phyloP scores from a whole-genome alignment of 106 monocot genomes.

The Triglochin maritima region DNA sequence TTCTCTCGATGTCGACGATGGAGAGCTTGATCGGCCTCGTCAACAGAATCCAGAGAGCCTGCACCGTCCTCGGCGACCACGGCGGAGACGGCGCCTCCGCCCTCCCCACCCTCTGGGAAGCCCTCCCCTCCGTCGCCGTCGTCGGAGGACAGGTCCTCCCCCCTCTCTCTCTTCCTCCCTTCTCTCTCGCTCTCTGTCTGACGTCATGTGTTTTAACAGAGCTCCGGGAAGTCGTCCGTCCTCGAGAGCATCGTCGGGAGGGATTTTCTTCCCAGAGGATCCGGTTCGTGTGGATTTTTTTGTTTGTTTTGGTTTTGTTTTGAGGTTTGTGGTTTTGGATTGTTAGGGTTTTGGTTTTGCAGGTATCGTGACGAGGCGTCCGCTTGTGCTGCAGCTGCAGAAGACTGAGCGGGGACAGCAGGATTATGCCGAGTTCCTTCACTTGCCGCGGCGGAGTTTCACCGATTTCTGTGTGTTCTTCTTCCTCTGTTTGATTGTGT shows the following conservation, averaged over 20 bases:
- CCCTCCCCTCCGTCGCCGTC: constrained; percentile 74
- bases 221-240: constrained; percentile 92
- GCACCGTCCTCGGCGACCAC: constrained; percentile 88
- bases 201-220: constrained; percentile 19
- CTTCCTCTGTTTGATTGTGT: neutral
- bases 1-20: constrained; percentile 50
- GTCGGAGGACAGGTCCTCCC: constrained; percentile 61
- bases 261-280: constrained; percentile 90
- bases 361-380: constrained; percentile 32
- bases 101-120: constrained; percentile 49
- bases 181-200: neutral
- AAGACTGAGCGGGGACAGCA: constrained; percentile 14
- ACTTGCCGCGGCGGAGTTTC: constrained; percentile 18
- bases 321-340: neutral
- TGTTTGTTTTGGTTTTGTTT: neutral
- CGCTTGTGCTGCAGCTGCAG: constrained; percentile 25
- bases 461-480: constrained; percentile 18
- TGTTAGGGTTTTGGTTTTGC: neutral
- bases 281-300: constrained; percentile 32
- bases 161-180: neutral
- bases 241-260: constrained; percentile 92
- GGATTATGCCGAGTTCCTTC: constrained; percentile 30
- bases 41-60: constrained; percentile 84
- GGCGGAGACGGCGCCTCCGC: constrained; percentile 40
- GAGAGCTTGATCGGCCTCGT: constrained; percentile 86